A percentile compares a stretch with the other conserved stretches of the same genome.
These are phyloP conservation scores for Candida anglica DNA, from an alignment of 805 yeast species.

Conservation along the genomic window DNA sequence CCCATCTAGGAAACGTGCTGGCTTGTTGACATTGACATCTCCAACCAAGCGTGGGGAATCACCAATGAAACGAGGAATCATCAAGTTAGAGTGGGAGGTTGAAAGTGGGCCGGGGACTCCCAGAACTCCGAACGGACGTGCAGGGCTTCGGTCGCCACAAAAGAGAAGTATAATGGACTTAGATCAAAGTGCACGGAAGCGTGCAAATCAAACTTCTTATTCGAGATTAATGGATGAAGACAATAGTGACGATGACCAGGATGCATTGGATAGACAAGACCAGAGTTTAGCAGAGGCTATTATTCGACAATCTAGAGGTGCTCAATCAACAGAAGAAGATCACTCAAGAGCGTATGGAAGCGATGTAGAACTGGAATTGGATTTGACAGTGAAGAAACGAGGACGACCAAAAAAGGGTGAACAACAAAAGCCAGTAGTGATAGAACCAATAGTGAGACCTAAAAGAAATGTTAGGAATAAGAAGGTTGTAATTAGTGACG, in stretches of 20 bases:
- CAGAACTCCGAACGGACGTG: conserved; percentile 39
- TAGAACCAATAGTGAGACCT: conserved; percentile 1
- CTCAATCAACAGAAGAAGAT: no score
- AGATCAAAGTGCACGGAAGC: conserved; percentile 46
- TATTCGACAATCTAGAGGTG: conserved; percentile 18
- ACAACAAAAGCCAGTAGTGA: background rate
- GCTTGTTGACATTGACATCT: conserved; percentile 12
- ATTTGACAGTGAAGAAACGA: conserved; percentile 8
- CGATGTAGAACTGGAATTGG: conserved; percentile 20
- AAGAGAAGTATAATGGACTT: conserved; percentile 31
- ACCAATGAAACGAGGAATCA: conserved; percentile 33
- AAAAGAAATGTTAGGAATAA: background rate
- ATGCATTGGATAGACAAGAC: conserved; percentile 36
- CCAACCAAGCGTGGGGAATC: conserved; percentile 14
- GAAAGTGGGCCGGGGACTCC: conserved; percentile 20
- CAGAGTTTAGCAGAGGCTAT: conserved; percentile 41
- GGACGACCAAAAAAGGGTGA: background rate
- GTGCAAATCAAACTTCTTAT: conserved; percentile 38
- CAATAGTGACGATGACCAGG: conserved; percentile 26
- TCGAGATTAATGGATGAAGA: conserved; percentile 29
- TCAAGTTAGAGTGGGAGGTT: conserved; percentile 7
- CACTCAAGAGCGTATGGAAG: conserved; percentile 14
- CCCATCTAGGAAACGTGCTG: conserved; percentile 20
- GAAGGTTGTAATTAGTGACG: background rate
- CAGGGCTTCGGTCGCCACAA: conserved; percentile 44